Percentiles rank a stretch among this genome's conserved stretches.
These are phyloP conservation scores for Pyricularia grisea DNA, from an alignment of 2,329 filamentous ascomycete genomes.

Conservation along the genomic window DNA sequence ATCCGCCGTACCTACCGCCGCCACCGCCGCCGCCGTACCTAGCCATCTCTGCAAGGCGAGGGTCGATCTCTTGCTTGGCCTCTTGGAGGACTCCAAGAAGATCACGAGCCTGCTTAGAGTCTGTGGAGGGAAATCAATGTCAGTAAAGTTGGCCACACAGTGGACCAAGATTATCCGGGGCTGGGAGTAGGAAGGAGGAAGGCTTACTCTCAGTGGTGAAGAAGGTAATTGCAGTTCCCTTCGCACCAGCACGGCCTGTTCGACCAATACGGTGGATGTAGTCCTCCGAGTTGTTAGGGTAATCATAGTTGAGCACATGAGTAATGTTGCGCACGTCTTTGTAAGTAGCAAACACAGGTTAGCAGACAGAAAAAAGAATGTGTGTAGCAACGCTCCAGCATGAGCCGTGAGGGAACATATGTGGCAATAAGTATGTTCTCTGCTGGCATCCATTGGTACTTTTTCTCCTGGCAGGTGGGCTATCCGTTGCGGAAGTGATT, in stretches of 20 bases:
- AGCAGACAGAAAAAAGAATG: slow-evolving; percentile 52
- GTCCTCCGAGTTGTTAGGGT: slow-evolving; percentile 98
- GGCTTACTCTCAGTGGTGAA: slow-evolving; percentile 98
- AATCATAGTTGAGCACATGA: slow-evolving; percentile 99
- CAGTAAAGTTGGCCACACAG: slow-evolving; percentile 18
- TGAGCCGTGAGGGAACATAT: slow-evolving; percentile 27
- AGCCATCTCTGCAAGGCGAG: slow-evolving; percentile 89
- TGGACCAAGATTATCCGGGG: background rate
- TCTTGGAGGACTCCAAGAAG: slow-evolving; percentile 86
- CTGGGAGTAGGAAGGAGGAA: background rate
- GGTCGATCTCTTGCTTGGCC: slow-evolving; percentile 97
- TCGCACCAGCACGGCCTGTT: slow-evolving; percentile 89
- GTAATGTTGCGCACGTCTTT: slow-evolving; percentile 99
- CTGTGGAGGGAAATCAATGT: slow-evolving; percentile 32
- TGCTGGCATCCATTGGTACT: slow-evolving; percentile 32
- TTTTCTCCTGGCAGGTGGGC: slow-evolving; percentile 49
- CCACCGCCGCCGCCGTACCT: slow-evolving; percentile 81
- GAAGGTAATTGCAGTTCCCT: slow-evolving; percentile 93
- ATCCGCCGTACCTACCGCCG: slow-evolving; percentile 63
- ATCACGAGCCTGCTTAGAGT: slow-evolving; percentile 93
- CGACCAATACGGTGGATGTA: slow-evolving; percentile 96
- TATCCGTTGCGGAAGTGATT: slow-evolving; percentile 45
- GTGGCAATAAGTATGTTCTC: slow-evolving; percentile 40
- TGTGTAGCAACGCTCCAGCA: slow-evolving; percentile 55
- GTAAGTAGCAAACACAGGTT: slow-evolving; percentile 47